phyloP scores from a whole-genome alignment of 306 rosid genomes.

The Malus domestica region ASM211411v1 NC_041804.1:7802001-7802500 shows the following conservation, averaged over 20 bases:
- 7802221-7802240: conserved; percentile 94
- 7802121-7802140: conserved; percentile 15
- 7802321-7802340: conserved; percentile 65
- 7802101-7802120: conserved; percentile 34
- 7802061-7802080: conserved; percentile 82
- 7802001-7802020: background rate
- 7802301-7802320: conserved; percentile 74
- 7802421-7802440: conserved; percentile 64
- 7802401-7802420: conserved; percentile 64
- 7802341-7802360: conserved; percentile 44
- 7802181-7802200: conserved; percentile 79
- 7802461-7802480: conserved; percentile 86
- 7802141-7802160: conserved; percentile 26
- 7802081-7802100: conserved; percentile 40
- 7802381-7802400: conserved; percentile 54
- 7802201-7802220: conserved; percentile 81
- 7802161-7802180: conserved; percentile 71
- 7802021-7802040: background rate
- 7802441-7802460: conserved; percentile 79
- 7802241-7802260: conserved; percentile 63
- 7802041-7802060: conserved; percentile 15
- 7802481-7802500: conserved; percentile 64
- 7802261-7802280: conserved; percentile 89
- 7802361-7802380: conserved; percentile 41
- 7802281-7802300: conserved; percentile 56